Evolutionary conservation across 2,329 filamentous ascomycete genomes (phyloP), one percentile per base, ranked within the genome.

Genomic region (Colletotrichum somersetense): DNA sequence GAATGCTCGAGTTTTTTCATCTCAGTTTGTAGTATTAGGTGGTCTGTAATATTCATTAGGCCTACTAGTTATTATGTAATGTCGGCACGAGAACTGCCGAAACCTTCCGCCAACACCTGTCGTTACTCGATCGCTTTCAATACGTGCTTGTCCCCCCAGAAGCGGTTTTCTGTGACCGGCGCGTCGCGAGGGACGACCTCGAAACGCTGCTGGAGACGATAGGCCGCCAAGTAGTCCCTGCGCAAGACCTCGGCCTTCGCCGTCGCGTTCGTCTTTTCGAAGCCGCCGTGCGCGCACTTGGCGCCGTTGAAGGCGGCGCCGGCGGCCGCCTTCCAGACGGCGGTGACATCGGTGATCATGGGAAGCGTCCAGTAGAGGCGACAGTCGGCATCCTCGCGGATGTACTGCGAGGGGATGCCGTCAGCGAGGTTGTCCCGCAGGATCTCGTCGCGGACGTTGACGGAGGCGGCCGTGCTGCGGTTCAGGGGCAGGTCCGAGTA

Each of bases 291-390:
- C 18, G 80, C 83, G 62, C 83, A 85, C 58, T 80, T 81, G 4
- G 79, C 83, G 8, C 82, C 82, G 70, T 81, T 80, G 73, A 84
- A 85, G 1, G 82, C 82, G 1, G 81, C 79, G 40, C 79, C 74
- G 0, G 83, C 83, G 1, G 82, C 81, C 7, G 82, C 80, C 76
- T 84, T 84, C 86, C 86, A 88, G 26, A 85, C 78, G 50, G 83
- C 83, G 12, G 80, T 80, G 57, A 86, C 81, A 72, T 87, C 84
- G 11, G 78, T 81, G 58, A 85, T 75, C 83, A 87, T 88, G n/a
- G 79, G 81, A 44, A 81, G 80, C 3, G 86, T 87, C 80, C 85
- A 88, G 78, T 83, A 87, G 35, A 88, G 82, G 20, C 86, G 81
- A 76, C 86, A 88, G 75, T 87, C 85, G 1, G 83, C 79, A 33